Evolutionary conservation across 257 asterid species (phyloP), one percentile per base, ranked within the genome.

Genomic region (Paraleonurus japonicus): DNA sequence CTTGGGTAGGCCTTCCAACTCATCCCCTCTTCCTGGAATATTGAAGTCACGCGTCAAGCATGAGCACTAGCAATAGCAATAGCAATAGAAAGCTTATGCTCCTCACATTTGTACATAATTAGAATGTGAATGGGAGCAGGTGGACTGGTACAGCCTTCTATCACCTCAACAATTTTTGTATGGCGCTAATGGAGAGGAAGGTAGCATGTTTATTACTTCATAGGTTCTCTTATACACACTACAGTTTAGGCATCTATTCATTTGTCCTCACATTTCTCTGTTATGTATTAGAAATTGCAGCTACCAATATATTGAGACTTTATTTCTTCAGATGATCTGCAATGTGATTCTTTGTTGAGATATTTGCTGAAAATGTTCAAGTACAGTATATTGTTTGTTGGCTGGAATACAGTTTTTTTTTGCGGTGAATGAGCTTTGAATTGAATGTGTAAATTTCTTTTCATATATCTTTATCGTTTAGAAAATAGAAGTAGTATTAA

Each of bases 1-100:
- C 5, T 13, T 86, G 1, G 81, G 81, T 74, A 83, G 81, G 85
- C 86, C 81, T 39, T 86, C 90, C 30, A 67, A 85, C 51, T 88
- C 97, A 0, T 86, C 97, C 78, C 92, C 90, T 17, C 87, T 89
- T 59, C 98, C 98, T 2, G 97, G 97, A 74, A 90, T 94, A 66
- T 65, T 94, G 41, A 94, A 94, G 81, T 92, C 96, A 27, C 96
- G 96, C 1, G 78, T 90, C 71, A 90, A 90, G 84, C 94, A 89
- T 3, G 97, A 90, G 84, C 86, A 81, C 67, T 86, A 88, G n/a
- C n/a, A n/a, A n/a, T n/a, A n/a, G n/a, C n/a, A n/a, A n/a, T n/a
- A n/a, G n/a, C n/a, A n/a, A n/a, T n/a, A n/a, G n/a, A n/a, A n/a
- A 26, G 62, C 60, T 64, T 69, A 71, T 74, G 74, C 72, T 78